Evolutionary conservation across 1,284 basidiomycete genomes (phyloP).

Genomic region (Cystobasidium slooffiae): DNA sequence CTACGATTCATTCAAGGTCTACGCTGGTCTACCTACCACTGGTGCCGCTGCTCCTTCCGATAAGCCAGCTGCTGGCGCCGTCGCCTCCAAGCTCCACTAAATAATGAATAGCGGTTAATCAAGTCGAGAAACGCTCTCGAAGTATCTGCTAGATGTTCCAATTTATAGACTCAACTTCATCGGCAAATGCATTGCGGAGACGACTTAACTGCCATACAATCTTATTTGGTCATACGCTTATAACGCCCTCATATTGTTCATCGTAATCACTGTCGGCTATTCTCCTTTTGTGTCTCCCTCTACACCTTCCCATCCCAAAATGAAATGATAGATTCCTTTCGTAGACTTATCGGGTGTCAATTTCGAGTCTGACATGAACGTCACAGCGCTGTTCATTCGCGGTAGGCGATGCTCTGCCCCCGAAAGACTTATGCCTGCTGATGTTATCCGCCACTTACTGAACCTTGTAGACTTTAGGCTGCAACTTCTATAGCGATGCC

Average conservation of each 20-base stretch:
- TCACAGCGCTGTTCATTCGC: no score
- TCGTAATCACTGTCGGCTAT: background rate
- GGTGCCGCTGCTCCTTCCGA: conserved; percentile 40
- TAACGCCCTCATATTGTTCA: background rate
- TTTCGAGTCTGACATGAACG: no score
- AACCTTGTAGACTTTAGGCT: no score
- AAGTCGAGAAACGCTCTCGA: no score
- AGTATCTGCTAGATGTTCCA: no score
- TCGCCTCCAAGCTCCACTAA: conserved; percentile 43
- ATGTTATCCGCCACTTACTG: no score
- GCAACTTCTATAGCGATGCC: no score
- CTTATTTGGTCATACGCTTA: background rate
- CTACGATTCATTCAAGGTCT: conserved; percentile 49
- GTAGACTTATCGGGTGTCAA: no score
- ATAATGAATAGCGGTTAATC: background rate
- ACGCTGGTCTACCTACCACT: conserved; percentile 43
- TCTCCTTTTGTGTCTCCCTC: background rate
- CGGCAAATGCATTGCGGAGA: no score
- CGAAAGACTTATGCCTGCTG: no score
- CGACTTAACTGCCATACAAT: background rate
- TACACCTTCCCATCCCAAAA: background rate
- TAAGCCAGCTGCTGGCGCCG: conserved; percentile 39
- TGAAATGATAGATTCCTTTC: conserved; percentile 23
- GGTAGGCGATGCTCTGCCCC: no score
- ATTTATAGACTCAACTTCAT: no score